These are phyloP conservation scores for Myrmaecium sp. DNA, from an alignment of 2,329 filamentous ascomycete species.

Conservation along the genomic window DNA sequence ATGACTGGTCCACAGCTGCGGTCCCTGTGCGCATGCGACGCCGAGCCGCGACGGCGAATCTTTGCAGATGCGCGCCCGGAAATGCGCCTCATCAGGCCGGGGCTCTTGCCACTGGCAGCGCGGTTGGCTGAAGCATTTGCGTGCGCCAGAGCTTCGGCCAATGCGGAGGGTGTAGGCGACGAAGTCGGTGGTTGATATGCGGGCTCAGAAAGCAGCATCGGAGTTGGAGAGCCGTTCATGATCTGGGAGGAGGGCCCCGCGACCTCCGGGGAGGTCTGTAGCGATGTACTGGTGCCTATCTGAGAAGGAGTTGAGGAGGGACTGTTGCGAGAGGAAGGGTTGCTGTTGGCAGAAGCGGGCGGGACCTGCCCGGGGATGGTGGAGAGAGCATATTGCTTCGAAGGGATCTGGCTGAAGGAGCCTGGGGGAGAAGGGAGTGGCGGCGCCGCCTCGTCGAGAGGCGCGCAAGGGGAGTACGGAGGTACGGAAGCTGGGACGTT, in stretches of 20 bases:
- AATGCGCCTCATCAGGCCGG: slow-evolving; percentile 63
- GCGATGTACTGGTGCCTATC: slow-evolving; percentile 42
- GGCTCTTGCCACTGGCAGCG: slow-evolving; percentile 45
- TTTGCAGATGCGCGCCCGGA: slow-evolving; percentile 64
- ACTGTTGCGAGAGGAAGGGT: slow-evolving; percentile 21
- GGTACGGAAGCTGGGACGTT: slow-evolving; percentile 5
- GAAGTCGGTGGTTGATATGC: slow-evolving; percentile 36
- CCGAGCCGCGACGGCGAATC: slow-evolving; percentile 56
- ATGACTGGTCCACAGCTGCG: slow-evolving; percentile 81
- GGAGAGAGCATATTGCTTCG: slow-evolving; percentile 3
- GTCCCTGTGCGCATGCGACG: slow-evolving; percentile 57
- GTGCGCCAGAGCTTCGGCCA: slow-evolving; percentile 41
- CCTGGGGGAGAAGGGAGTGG: slow-evolving; percentile 3
- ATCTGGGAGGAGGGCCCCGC: slow-evolving; percentile 34
- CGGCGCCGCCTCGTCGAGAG: slow-evolving; percentile 1
- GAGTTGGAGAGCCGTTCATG: slow-evolving; percentile 52
- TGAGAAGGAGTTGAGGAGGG: slow-evolving; percentile 20
- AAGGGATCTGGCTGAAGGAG: slow-evolving; percentile 3
- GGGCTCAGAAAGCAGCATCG: slow-evolving; percentile 41
- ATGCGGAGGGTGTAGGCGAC: slow-evolving; percentile 33
- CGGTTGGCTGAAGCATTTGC: no score
- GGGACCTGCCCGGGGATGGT: slow-evolving; percentile 4
- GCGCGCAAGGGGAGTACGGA: slow-evolving; percentile 4
- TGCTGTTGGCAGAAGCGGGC: slow-evolving; percentile 13
- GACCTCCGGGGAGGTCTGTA: slow-evolving; percentile 51